phyloP scores from a whole-genome alignment of 495 filamentous ascomycete species.

The Penicillium fimorum region DNA sequence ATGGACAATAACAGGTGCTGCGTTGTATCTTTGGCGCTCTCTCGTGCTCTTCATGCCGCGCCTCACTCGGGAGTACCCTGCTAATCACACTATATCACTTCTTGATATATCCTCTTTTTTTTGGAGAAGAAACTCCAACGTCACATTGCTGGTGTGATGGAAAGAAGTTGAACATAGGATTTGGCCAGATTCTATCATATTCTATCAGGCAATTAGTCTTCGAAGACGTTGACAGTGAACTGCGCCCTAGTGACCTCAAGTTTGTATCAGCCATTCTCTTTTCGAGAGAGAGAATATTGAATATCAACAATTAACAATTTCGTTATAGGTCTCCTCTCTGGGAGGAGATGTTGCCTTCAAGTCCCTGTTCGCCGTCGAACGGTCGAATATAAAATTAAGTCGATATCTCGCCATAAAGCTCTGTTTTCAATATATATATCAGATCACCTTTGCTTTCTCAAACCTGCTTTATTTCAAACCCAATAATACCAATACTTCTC shows the following conservation, averaged over 20 bases:
- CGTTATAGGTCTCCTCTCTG: neutral
- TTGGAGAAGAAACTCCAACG: neutral
- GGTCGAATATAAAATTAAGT: neutral
- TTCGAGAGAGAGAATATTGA: neutral
- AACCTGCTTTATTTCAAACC: neutral
- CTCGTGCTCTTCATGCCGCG: neutral
- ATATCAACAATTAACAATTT: neutral
- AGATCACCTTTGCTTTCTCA: neutral
- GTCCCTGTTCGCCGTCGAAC: neutral
- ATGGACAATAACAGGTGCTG: neutral
- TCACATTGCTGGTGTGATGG: neutral
- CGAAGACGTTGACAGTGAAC: neutral
- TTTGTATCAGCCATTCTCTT: neutral
- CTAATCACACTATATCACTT: neutral
- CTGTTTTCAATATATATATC: neutral
- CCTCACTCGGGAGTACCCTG: neutral
- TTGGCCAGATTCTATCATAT: neutral
- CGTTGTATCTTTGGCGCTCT: neutral
- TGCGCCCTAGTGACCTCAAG: neutral
- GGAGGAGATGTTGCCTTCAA: neutral
- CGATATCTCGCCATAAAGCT: neutral
- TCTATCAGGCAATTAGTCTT: neutral
- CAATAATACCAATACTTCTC: neutral
- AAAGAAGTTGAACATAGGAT: neutral
- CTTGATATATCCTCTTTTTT: neutral